These are phyloP conservation scores for Colletotrichum scovillei DNA, from an alignment of 2,329 filamentous ascomycete genomes.

Conservation along the genomic window DNA sequence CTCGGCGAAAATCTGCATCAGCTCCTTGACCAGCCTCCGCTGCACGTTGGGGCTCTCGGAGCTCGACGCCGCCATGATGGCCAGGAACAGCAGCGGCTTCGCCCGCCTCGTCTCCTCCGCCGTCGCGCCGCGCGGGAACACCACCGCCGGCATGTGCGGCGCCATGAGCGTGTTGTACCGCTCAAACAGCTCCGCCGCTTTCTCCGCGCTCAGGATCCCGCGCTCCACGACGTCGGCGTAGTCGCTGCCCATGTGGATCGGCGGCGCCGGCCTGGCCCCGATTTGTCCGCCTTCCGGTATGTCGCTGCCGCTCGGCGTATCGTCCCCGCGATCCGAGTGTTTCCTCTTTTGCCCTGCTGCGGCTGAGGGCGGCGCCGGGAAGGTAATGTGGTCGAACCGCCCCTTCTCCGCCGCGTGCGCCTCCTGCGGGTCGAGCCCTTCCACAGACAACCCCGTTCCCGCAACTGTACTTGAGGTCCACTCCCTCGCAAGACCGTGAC, in stretches of 20 bases:
- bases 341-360: constrained; percentile 45
- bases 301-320: not conserved
- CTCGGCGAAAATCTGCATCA: constrained; percentile 80
- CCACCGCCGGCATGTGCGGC: constrained; percentile 70
- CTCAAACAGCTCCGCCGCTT: constrained; percentile 65
- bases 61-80: constrained; percentile 74
- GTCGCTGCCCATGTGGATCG: constrained; percentile 35
- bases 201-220: constrained; percentile 66
- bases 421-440: not conserved
- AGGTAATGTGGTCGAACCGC: not conserved
- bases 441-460: not conserved
- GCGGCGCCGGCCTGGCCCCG: constrained; percentile 22
- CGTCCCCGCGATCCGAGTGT: constrained; percentile 39
- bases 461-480: not conserved
- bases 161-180: constrained; percentile 71
- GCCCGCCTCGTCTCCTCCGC: constrained; percentile 65
- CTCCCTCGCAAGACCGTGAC: constrained; percentile 12
- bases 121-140: constrained; percentile 66
- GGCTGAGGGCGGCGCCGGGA: not conserved
- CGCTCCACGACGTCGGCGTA: constrained; percentile 67
- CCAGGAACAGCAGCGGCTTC: constrained; percentile 76
- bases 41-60: constrained; percentile 69
- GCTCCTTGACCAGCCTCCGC: constrained; percentile 71
- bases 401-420: constrained; percentile 19
- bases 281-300: constrained; percentile 6